Base-by-base conservation (phyloP, 768 basidiomycete genomes). In the Dacryopinax primogenitus region DNA sequence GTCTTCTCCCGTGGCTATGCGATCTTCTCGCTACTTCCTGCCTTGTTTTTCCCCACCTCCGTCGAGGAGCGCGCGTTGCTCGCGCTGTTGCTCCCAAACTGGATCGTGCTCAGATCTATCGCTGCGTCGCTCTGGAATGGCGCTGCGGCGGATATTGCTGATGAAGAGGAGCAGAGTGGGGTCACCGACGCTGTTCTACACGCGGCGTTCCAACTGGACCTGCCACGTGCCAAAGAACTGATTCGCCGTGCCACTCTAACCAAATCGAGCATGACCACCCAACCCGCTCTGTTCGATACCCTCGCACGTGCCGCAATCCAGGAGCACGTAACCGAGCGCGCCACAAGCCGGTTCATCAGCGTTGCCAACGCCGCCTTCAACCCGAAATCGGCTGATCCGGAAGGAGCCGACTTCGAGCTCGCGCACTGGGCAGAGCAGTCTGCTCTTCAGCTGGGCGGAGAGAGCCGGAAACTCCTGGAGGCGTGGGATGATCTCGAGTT, bases 401-500 rank as follows among this genome's bases (percentile, higher is more conserved):
- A 32, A 30, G 51, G 32, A 15, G 18, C 41, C 7, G 51, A 58
- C 26, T 58, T 15, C 51, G 51, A 58, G 26, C 51, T 58, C 51
- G 51, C 23, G 12, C 51, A 28, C 51, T 58, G 51, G 51, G 51
- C 51, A 9, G 51, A 58, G 51, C 3, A 58, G 26, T 26, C 51
- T 18, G 51, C 51, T 21, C 2, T 58, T 23, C 51, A 30, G 51
- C 51, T 58, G 9, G 51, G 51, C 23, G 26, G 26, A 23, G 51
- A 58, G 4, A 58, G 51, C 26, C 11, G 51, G 26, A 26, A 58
- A 30, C 51, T 58, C 9, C 9, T 58, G 11, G 51, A 58, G 51
- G 6, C 32, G 51, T 58, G 51, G 51, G 51, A 58, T 30, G 51
- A 58, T 32, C 26, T 58, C 51, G 51, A 58, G 51, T 58, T 58